Percentiles rank a stretch among this genome's conserved stretches.
These are phyloP conservation scores for Ceratobasidium sp. DNA, from an alignment of 1,284 basidiomycete genomes.

Conservation along the genomic window DNA sequence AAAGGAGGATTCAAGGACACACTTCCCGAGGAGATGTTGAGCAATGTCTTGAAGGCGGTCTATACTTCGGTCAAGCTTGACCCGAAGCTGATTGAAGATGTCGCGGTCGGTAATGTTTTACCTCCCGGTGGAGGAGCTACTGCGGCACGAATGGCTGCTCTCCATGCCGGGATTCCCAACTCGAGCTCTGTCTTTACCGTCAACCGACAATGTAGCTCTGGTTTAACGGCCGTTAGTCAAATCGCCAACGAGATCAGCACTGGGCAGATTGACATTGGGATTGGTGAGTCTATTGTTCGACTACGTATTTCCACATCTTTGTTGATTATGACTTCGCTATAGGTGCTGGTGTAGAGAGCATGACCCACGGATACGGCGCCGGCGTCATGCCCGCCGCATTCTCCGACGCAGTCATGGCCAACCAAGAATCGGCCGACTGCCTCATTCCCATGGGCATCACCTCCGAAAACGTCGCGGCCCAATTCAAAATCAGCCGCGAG, in stretches of 20 bases:
- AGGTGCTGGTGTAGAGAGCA: constrained; percentile 85
- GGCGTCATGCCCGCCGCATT: constrained; percentile 77
- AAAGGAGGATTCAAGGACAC: constrained; percentile 97
- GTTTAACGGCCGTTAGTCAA: constrained; percentile 88
- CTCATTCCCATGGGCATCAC: constrained; percentile 97
- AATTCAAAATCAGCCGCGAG: constrained; percentile 80
- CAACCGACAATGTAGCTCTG: constrained; percentile 96
- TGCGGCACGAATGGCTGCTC: constrained; percentile 93
- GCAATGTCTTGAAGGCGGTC: constrained; percentile 81
- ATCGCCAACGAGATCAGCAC: constrained; percentile 90
- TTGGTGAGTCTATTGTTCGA: constrained; percentile 69
- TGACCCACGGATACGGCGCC: constrained; percentile 89
- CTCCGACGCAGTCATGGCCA: constrained; percentile 84
- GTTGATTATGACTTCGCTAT: background rate
- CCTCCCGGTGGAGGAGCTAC: constrained; percentile 91
- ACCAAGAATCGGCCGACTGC: constrained; percentile 90
- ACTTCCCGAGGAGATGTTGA: constrained; percentile 89
- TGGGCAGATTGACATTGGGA: constrained; percentile 93
- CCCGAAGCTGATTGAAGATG: constrained; percentile 87
- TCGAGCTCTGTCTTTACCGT: constrained; percentile 86
- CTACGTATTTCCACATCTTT: background rate
- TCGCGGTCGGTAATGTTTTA: constrained; percentile 94
- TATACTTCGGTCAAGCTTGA: constrained; percentile 77
- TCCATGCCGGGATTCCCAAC: constrained; percentile 92
- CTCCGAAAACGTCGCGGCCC: constrained; percentile 92